Evolutionary conservation across 208 protist species (phyloP).

Genomic region (Acanthamoeba pearcei): DNA sequence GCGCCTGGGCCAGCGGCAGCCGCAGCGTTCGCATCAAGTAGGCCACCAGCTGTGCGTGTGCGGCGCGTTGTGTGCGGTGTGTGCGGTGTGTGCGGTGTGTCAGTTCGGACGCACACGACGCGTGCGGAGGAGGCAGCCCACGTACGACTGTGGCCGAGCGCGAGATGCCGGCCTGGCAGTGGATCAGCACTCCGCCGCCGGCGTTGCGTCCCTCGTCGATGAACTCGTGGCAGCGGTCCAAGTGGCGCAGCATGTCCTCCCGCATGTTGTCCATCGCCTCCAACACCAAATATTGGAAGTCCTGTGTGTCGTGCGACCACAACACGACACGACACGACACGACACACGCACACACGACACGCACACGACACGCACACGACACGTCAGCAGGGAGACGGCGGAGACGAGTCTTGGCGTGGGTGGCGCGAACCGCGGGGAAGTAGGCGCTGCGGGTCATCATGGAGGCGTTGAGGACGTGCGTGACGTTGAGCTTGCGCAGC

Average conservation of each 20-base stretch:
- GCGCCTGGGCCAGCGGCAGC: constrained; percentile 4
- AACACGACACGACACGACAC: not conserved
- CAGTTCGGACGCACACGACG: not conserved
- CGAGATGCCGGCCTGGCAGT: constrained; percentile 64
- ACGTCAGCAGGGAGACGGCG: no score
- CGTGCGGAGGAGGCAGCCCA: not conserved
- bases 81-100: not conserved
- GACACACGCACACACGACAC: not conserved
- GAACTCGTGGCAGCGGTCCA: constrained; percentile 55
- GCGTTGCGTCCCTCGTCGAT: constrained; percentile 44
- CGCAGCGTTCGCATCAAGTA: constrained; percentile 62
- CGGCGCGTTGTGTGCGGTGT: not conserved
- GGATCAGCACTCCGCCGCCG: constrained; percentile 15
- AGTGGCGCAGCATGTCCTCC: constrained; percentile 43
- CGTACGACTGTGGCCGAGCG: constrained; percentile 54
- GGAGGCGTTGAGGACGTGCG: constrained; percentile 64
- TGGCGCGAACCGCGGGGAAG: constrained; percentile 29
- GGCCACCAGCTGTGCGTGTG: not conserved
- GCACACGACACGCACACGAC: no score
- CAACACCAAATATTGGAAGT: constrained; percentile 42
- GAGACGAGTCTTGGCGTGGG: no score
- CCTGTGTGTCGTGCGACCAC: not conserved
- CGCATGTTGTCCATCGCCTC: constrained; percentile 65
- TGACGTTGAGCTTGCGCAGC: constrained; percentile 51
- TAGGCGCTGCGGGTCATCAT: constrained; percentile 49